Conservation (phyloP, 164 flowering plant genomes). For the Vitis labrusca region DNA sequence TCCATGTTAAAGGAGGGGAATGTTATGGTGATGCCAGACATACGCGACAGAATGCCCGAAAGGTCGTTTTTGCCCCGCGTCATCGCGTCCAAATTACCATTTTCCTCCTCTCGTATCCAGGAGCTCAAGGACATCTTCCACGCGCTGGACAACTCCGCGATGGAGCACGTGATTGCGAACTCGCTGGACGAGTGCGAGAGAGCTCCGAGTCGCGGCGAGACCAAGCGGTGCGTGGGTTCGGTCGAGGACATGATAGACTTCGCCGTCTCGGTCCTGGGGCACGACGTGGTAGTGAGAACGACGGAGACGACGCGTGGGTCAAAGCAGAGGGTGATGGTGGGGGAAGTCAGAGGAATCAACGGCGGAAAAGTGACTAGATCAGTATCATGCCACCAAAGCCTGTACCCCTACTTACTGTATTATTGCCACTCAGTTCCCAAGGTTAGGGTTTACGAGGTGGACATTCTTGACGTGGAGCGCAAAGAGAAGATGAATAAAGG, state of each 20-base stretch:
- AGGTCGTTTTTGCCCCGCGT: slow-evolving; percentile 81
- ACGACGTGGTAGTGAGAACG: slow-evolving; percentile 44
- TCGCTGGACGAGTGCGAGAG: slow-evolving; percentile 75
- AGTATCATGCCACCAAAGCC: slow-evolving; percentile 85
- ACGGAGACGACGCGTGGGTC: slow-evolving; percentile 73
- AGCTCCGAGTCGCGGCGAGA: slow-evolving; percentile 76
- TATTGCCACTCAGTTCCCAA: slow-evolving; percentile 92
- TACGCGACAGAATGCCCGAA: slow-evolving; percentile 75
- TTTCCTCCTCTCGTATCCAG: slow-evolving; percentile 35
- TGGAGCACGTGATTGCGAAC: slow-evolving; percentile 41
- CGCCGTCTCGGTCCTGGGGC: slow-evolving; percentile 62
- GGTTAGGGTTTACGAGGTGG: slow-evolving; percentile 78
- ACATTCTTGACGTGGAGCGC: slow-evolving; percentile 47
- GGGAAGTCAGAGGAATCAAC: slow-evolving; percentile 66
- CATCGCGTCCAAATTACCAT: slow-evolving; percentile 62
- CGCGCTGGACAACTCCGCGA: slow-evolving; percentile 46
- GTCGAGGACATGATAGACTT: slow-evolving; percentile 91
- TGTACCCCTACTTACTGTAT: slow-evolving; percentile 78
- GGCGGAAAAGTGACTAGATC: slow-evolving; percentile 70
- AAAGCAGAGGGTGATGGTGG: slow-evolving; percentile 47
- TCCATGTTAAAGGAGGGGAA: slow-evolving; percentile 57
- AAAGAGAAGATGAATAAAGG: slow-evolving; percentile 64
- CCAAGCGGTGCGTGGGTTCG: slow-evolving; percentile 76
- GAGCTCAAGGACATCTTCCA: slow-evolving; percentile 50
- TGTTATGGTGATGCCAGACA: slow-evolving; percentile 80